Evolutionary conservation across 805 yeast species (phyloP).

Genomic region (Yarrowia sp.): DNA sequence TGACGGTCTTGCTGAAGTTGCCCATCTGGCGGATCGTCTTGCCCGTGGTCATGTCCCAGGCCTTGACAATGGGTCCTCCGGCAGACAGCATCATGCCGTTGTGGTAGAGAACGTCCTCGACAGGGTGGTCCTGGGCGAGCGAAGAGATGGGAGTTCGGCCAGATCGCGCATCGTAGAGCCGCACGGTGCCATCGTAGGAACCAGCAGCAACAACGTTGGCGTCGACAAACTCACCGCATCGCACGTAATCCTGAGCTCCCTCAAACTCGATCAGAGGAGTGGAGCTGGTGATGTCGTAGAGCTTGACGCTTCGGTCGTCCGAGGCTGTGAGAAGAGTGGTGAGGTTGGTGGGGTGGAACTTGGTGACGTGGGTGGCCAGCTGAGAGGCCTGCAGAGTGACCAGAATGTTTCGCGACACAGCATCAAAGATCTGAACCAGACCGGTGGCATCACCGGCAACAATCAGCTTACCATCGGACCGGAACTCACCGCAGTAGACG

Average conservation of each 20-base stretch:
- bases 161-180: conserved; percentile 79
- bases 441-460: conserved; percentile 97
- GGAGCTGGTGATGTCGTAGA: conserved; percentile 84
- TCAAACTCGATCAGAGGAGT: conserved; percentile 70
- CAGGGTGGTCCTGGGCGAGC: conserved; percentile 74
- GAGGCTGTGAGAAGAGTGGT: conserved; percentile 82
- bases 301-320: conserved; percentile 81
- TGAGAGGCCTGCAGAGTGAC: conserved; percentile 79
- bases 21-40: conserved; percentile 65
- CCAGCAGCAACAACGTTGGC: conserved; percentile 86
- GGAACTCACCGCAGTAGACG: conserved; percentile 86
- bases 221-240: conserved; percentile 77
- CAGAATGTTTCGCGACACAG: conserved; percentile 72
- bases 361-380: conserved; percentile 90
- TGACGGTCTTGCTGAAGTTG: conserved; percentile 91
- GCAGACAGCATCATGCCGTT: conserved; percentile 76
- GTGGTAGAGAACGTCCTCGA: conserved; percentile 77
- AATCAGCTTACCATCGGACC: conserved; percentile 85
- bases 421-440: conserved; percentile 84
- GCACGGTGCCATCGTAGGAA: conserved; percentile 83
- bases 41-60: conserved; percentile 89
- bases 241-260: conserved; percentile 82
- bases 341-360: conserved; percentile 75
- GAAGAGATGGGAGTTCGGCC: conserved; percentile 54
- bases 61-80: conserved; percentile 77